Percentiles rank a stretch among this genome's conserved stretches.
These are phyloP conservation scores for Gnomoniopsis smithogilvyi DNA, from an alignment of 2,329 filamentous ascomycete species.

Conservation along the genomic window DNA sequence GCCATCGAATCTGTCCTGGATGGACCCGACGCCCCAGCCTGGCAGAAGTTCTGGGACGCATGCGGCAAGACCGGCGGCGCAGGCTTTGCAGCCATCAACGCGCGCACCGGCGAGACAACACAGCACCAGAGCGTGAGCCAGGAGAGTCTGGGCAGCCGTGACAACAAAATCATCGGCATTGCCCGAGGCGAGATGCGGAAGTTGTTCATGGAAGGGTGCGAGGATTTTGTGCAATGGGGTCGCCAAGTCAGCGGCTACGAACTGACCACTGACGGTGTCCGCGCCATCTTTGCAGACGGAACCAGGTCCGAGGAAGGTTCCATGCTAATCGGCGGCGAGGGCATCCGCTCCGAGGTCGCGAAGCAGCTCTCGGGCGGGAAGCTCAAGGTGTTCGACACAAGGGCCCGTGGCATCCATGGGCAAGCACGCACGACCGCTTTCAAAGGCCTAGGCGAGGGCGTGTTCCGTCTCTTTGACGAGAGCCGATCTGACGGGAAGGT, in stretches of 20 bases:
- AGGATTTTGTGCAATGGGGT: slow-evolving; percentile 52
- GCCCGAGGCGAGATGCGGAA: slow-evolving; percentile 61
- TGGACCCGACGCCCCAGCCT: slow-evolving; percentile 28
- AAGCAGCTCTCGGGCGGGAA: slow-evolving; percentile 55
- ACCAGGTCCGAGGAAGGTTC: slow-evolving; percentile 55
- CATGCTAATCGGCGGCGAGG: slow-evolving; percentile 60
- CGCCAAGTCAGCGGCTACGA: slow-evolving; percentile 58
- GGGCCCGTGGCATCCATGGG: slow-evolving; percentile 62
- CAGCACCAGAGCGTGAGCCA: slow-evolving; percentile 25
- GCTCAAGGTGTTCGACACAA: slow-evolving; percentile 61
- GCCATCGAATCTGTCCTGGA: slow-evolving; percentile 58
- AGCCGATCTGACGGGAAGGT: slow-evolving; percentile 42
- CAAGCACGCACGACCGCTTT: slow-evolving; percentile 62
- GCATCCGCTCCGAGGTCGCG: slow-evolving; percentile 58
- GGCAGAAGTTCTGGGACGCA: slow-evolving; percentile 52
- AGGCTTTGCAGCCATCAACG: slow-evolving; percentile 49
- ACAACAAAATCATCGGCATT: slow-evolving; percentile 59
- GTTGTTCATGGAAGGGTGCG: slow-evolving; percentile 54
- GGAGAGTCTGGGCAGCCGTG: slow-evolving; percentile 42
- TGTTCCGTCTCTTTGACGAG: slow-evolving; percentile 53
- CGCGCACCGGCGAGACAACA: slow-evolving; percentile 47
- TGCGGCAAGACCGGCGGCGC: slow-evolving; percentile 59
- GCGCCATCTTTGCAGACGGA: slow-evolving; percentile 57
- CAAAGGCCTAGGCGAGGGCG: slow-evolving; percentile 59
- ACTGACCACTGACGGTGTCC: slow-evolving; percentile 49